Conservation (phyloP, 768 basidiomycete species). For the Cubamyces sp. region DNA sequence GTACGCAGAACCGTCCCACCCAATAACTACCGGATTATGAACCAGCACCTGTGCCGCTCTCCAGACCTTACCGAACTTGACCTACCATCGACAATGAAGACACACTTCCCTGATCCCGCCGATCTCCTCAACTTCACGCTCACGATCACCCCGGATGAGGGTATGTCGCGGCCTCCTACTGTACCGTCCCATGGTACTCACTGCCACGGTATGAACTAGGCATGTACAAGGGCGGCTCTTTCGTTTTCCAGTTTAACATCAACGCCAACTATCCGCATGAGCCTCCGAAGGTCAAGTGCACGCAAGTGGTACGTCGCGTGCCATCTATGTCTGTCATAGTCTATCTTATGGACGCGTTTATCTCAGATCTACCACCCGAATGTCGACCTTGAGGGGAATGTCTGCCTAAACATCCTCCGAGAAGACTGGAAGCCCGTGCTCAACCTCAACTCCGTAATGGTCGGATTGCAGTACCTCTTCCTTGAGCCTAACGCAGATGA, state of each 20-base stretch:
- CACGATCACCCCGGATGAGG: slow-evolving; percentile 96
- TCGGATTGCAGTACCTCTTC: slow-evolving; percentile 97
- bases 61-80: slow-evolving; percentile 96
- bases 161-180: slow-evolving; percentile 44
- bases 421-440: slow-evolving; percentile 99
- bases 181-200: neutral
- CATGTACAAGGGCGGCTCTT: slow-evolving; percentile 97
- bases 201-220: slow-evolving; percentile 51
- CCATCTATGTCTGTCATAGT: neutral
- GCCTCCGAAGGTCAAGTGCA: slow-evolving; percentile 98
- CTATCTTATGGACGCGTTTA: neutral
- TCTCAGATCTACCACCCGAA: slow-evolving; percentile 97
- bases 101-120: slow-evolving; percentile 86
- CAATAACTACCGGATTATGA: neutral
- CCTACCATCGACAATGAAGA: slow-evolving; percentile 95
- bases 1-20: slow-evolving; percentile 43
- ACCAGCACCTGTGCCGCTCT: neutral
- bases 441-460: slow-evolving; percentile 97
- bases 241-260: slow-evolving; percentile 93
- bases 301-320: slow-evolving; percentile 71
- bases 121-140: slow-evolving; percentile 97
- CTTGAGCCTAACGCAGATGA: slow-evolving; percentile 99
- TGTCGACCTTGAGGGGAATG: slow-evolving; percentile 96
- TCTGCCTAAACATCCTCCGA: slow-evolving; percentile 96
- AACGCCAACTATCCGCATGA: slow-evolving; percentile 99